phyloP scores from a whole-genome alignment of 2,329 filamentous ascomycete genomes.

The Monilinia vaccinii-corymbosi region DNA sequence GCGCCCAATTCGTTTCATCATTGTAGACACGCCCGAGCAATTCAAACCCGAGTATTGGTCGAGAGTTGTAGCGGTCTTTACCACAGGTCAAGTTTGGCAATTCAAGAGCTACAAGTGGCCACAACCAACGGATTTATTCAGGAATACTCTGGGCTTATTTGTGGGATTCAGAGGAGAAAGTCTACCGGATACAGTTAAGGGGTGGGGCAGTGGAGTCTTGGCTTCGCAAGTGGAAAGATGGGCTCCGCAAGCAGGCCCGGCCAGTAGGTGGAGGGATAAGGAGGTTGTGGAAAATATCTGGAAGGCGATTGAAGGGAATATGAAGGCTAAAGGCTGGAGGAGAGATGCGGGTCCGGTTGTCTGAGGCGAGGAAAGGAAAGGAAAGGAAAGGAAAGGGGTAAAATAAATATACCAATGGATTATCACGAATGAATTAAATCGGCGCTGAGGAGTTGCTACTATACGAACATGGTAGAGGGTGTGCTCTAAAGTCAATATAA shows the following conservation, averaged over 20 bases:
- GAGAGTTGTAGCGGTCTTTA: slow-evolving; percentile 91
- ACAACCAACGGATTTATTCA: slow-evolving; percentile 79
- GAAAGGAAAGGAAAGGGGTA: not conserved
- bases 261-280: slow-evolving; percentile 67
- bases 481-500: too few species aligned
- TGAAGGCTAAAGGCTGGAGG: slow-evolving; percentile 78
- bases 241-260: slow-evolving; percentile 42
- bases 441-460: slow-evolving; percentile 6
- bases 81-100: slow-evolving; percentile 95
- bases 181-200: slow-evolving; percentile 65
- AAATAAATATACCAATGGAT: not conserved
- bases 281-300: slow-evolving; percentile 92
- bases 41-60: slow-evolving; percentile 99
- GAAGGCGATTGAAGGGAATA: slow-evolving; percentile 78
- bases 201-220: slow-evolving; percentile 79
- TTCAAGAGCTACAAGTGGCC: slow-evolving; percentile 98
- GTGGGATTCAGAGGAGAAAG: slow-evolving; percentile 86
- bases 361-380: not conserved
- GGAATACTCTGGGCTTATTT: slow-evolving; percentile 77
- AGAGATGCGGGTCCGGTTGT: slow-evolving; percentile 53
- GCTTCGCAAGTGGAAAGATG: slow-evolving; percentile 78
- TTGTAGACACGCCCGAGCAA: slow-evolving; percentile 85
- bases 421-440: not conserved
- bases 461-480: not conserved
- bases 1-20: slow-evolving; percentile 81